Percentiles rank a stretch among this genome's conserved stretches.
Conservation (phyloP, 768 basidiomycete species). For the Suillus spraguei region DNA sequence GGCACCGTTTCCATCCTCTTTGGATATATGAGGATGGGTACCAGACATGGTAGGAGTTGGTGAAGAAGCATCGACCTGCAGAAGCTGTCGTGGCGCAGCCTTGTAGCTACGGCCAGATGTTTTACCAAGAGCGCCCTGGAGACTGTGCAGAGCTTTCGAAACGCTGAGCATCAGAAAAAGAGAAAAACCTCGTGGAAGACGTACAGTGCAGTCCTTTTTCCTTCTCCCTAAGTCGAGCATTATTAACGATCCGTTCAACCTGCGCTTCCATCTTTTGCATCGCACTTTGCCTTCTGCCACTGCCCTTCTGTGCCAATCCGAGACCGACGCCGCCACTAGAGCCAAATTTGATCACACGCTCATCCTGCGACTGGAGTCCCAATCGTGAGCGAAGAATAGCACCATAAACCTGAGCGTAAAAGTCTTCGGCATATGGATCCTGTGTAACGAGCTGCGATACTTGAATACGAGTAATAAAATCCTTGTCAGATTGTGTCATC, state of each 20-base stretch:
- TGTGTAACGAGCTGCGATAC: slow-evolving; percentile 97
- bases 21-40: slow-evolving; percentile 53
- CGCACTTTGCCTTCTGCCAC: slow-evolving; percentile 74
- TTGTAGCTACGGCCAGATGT: slow-evolving; percentile 93
- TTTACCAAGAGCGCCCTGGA: slow-evolving; percentile 93
- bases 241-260: slow-evolving; percentile 94
- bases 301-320: slow-evolving; percentile 65
- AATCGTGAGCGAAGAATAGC: slow-evolving; percentile 80
- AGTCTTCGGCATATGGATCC: slow-evolving; percentile 97
- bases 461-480: slow-evolving; percentile 99
- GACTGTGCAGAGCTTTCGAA: slow-evolving; percentile 62
- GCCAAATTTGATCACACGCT: slow-evolving; percentile 84
- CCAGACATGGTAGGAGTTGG: slow-evolving; percentile 39
- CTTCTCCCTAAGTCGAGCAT: slow-evolving; percentile 83
- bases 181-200: slow-evolving; percentile 17
- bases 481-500: slow-evolving; percentile 98
- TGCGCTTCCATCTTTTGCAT: slow-evolving; percentile 95
- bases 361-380: slow-evolving; percentile 71
- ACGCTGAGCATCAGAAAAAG: neutral
- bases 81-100: slow-evolving; percentile 93
- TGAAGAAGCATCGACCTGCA: slow-evolving; percentile 76
- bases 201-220: slow-evolving; percentile 73
- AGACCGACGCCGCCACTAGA: slow-evolving; percentile 84
- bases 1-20: slow-evolving; percentile 58
- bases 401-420: slow-evolving; percentile 96